Conservation (phyloP, 1,284 basidiomycete species). For the Irpex sp. region DNA sequence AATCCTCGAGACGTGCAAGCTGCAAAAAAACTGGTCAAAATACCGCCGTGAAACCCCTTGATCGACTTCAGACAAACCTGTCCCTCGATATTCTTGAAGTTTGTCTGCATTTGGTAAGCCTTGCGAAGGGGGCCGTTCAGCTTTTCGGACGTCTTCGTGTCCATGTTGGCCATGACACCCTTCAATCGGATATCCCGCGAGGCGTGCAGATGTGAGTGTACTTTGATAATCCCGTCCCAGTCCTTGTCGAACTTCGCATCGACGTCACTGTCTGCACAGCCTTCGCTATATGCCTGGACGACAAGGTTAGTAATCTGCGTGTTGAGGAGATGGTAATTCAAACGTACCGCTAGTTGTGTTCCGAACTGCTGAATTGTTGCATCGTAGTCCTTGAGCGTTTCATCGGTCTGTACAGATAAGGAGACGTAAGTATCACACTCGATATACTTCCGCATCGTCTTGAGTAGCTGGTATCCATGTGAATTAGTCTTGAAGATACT, state of each 20-base stretch:
- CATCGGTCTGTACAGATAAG: constrained; percentile 26
- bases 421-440: constrained; percentile 24
- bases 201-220: constrained; percentile 25
- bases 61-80: constrained; percentile 25
- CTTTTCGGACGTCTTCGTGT: constrained; percentile 33
- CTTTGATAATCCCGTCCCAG: constrained; percentile 31
- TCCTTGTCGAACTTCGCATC: constrained; percentile 20
- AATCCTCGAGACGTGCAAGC: not conserved
- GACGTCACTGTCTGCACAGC: too few species aligned
- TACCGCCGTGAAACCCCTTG: not conserved
- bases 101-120: constrained; percentile 31
- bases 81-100: constrained; percentile 35
- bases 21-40: not conserved
- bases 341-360: constrained; percentile 4
- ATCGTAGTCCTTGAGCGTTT: constrained; percentile 20
- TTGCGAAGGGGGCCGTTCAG: constrained; percentile 31
- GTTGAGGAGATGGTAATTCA: not conserved
- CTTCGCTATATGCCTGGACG: not conserved
- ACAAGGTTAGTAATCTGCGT: not conserved
- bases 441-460: constrained; percentile 19
- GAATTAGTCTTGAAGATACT: constrained; percentile 1
- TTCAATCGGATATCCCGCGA: constrained; percentile 31
- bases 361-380: constrained; percentile 11
- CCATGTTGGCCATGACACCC: constrained; percentile 25
- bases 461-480: constrained; percentile 21